These are phyloP conservation scores for Podospora appendiculata DNA, from an alignment of 495 filamentous ascomycete species.

Conservation along the genomic window DNA sequence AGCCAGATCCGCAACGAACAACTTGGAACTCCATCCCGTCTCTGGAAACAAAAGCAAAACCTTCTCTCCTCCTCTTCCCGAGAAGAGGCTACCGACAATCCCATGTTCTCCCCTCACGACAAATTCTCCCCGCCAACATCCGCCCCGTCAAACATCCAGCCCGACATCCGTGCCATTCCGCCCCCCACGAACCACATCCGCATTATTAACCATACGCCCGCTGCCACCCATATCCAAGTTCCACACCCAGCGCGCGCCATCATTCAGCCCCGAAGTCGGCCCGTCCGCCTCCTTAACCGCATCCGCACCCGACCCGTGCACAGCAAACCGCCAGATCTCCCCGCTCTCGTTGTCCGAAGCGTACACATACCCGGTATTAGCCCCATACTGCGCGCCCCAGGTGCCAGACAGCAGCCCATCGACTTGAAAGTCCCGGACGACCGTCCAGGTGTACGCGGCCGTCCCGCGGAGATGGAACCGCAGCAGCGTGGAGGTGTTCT, in stretches of 20 bases:
- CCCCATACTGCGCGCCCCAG: not conserved
- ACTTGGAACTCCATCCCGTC: too few relatives aligned
- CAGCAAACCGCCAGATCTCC: not conserved
- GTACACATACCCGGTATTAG: not conserved
- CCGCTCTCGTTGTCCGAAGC: not conserved
- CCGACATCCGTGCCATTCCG: too few relatives aligned
- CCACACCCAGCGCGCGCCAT: not conserved
- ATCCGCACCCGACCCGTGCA: not conserved
- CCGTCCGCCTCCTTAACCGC: constrained; percentile 1
- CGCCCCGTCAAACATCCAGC: too few relatives aligned
- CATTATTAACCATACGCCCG: too few relatives aligned
- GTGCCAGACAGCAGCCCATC: not conserved
- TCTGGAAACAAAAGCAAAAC: too few relatives aligned
- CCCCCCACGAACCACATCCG: too few relatives aligned
- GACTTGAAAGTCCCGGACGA: not conserved
- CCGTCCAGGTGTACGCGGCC: not conserved
- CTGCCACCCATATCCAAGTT: not conserved
- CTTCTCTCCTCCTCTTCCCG: too few relatives aligned
- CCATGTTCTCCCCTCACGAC: too few relatives aligned
- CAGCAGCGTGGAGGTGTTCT: constrained; percentile 3
- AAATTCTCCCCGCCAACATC: too few relatives aligned
- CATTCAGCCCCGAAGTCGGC: not conserved
- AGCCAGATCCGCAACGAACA: too few relatives aligned
- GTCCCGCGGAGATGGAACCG: constrained; percentile 4
- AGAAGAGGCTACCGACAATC: too few relatives aligned